Evolutionary conservation across 345 rosid genomes (phyloP), one percentile per base, ranked within the genome.

Genomic region (Microthlaspi erraticum): DNA sequence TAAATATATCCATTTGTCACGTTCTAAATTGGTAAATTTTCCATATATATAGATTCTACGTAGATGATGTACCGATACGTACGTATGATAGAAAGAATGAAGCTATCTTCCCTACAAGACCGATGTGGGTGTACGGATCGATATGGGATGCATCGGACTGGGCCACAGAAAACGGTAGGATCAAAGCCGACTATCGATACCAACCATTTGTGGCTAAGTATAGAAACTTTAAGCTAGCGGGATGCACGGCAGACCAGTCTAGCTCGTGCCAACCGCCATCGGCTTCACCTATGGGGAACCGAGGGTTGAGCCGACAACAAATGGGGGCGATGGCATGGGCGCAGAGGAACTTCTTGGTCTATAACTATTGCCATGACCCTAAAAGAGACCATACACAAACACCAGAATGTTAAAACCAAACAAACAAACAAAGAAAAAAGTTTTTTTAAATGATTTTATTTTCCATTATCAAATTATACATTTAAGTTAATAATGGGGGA

Each of bases 131-230:
- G 3, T 88, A 88, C 29, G 98, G 98, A 2, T 90, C 98, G 14
- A 76, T 90, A 55, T 90, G 98, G 98, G 98, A 93, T 66, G 98
- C 96, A 23, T 93, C 98, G 0, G 79, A 91, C 2, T 93, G 97
- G 98, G 98, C 98, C 71, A 93, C 98, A 0, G 98, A 93, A 69
- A 71, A 86, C 12, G 98, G 98, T 29, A 90, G 69, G 46, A 87
- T 90, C 83, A 87, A 83, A 74, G 97, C 87, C 0, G 86, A 90
- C 46, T 93, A 93, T 44, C 64, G 20, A 10, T 87, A 86, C 84
- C 93, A 88, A 79, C 98, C 97, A 39, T 93, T 93, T 59, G 64
- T 90, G 14, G 93, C 89, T 51, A 68, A 57, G 70, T 93, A 90
- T 63, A 73, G 1, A 55, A 76, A 88, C 34, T 90, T 93, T 85